A percentile compares a stretch with the other conserved stretches of the same genome.
phyloP scores from a whole-genome alignment of 306 rosid species.

The Lablab purpureus region DNA sequence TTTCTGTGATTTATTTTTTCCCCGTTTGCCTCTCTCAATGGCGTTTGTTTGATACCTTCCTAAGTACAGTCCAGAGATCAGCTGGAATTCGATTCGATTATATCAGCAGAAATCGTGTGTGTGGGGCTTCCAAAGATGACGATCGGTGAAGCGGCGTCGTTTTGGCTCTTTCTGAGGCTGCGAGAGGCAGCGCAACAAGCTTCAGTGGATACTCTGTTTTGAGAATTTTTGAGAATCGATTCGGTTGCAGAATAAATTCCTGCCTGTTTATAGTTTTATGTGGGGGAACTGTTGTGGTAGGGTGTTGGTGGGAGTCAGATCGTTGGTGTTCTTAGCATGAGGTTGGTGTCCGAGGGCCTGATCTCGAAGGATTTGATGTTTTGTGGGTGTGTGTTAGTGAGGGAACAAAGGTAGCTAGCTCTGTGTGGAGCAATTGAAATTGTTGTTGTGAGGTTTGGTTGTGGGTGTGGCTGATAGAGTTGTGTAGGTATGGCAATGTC shows the following conservation, averaged over 20 bases:
- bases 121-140: constrained; percentile 39
- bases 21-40: constrained; percentile 33
- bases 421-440: background rate
- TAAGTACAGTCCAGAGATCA: constrained; percentile 43
- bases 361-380: constrained; percentile 62
- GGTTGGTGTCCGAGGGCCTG: constrained; percentile 54
- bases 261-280: constrained; percentile 2
- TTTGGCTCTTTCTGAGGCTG: constrained; percentile 33
- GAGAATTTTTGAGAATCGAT: constrained; percentile 41
- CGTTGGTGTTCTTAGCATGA: constrained; percentile 44
- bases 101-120: constrained; percentile 22
- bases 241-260: background rate
- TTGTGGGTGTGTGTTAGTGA: constrained; percentile 30
- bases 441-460: constrained; percentile 15
- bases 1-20: background rate
- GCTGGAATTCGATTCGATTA: constrained; percentile 22
- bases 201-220: constrained; percentile 22
- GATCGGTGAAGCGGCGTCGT: constrained; percentile 55
- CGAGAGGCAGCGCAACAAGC: background rate
- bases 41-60: constrained; percentile 40
- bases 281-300: background rate
- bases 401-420: constrained; percentile 12
- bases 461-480: background rate
- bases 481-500: constrained; percentile 61
- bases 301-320: background rate